phyloP scores from a whole-genome alignment of 306 rosid species.

The Quercus suber region DNA sequence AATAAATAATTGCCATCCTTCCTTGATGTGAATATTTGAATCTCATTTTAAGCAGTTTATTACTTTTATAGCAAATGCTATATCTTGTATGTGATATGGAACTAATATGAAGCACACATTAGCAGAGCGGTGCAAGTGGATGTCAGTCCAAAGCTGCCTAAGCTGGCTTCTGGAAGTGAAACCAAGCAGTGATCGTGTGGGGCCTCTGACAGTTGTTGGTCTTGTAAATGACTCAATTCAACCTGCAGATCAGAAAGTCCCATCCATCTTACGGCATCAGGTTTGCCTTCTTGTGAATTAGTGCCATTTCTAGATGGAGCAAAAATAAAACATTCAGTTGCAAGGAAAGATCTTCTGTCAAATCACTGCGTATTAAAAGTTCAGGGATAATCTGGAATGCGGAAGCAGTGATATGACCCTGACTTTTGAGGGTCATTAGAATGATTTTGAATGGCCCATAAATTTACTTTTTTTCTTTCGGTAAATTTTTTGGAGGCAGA shows the following conservation, averaged over 20 bases:
- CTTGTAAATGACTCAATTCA: slow-evolving; percentile 44
- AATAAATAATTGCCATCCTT: background rate
- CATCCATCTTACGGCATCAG: slow-evolving; percentile 48
- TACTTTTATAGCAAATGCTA: background rate
- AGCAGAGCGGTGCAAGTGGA: slow-evolving; percentile 66
- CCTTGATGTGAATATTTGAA: background rate
- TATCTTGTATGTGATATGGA: background rate
- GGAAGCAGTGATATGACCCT: slow-evolving; percentile 6
- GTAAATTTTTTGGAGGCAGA: background rate
- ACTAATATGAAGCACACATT: slow-evolving; percentile 1
- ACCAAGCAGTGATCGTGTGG: slow-evolving; percentile 55
- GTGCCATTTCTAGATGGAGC: slow-evolving; percentile 15
- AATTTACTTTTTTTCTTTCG: background rate
- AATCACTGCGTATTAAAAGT: slow-evolving; percentile 8
- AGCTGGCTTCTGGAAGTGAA: slow-evolving; percentile 65
- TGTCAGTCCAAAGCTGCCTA: slow-evolving; percentile 61
- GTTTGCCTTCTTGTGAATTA: slow-evolving; percentile 34
- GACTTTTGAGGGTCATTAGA: background rate
- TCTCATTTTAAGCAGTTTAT: background rate
- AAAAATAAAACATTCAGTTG: background rate
- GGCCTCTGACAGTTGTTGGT: slow-evolving; percentile 60
- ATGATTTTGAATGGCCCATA: slow-evolving; percentile 7
- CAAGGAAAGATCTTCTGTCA: background rate
- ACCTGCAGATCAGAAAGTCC: slow-evolving; percentile 42
- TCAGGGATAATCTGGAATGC: slow-evolving; percentile 10